These are phyloP conservation scores for Phialocephala subalpina DNA, from an alignment of 2,329 filamentous ascomycete species.

Conservation along the genomic window DNA sequence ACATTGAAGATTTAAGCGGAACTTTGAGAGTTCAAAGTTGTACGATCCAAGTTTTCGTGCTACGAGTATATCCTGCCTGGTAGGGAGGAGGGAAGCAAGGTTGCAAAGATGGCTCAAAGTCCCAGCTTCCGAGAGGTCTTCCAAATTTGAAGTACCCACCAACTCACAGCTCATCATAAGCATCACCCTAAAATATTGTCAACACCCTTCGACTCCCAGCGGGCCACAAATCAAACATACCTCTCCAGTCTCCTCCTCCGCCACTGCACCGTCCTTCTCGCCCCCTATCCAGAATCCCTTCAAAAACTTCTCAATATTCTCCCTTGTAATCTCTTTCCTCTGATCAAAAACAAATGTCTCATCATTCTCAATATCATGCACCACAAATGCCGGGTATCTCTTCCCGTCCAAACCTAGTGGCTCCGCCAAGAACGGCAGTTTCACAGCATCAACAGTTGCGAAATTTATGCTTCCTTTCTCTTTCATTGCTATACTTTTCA, in stretches of 20 bases:
- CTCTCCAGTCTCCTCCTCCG: neutral
- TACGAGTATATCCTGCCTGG: too few species aligned
- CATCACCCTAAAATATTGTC: neutral
- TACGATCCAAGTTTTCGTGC: too few species aligned
- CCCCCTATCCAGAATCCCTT: neutral
- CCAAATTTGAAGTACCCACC: too few species aligned
- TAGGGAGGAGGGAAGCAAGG: too few species aligned
- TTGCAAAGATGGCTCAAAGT: too few species aligned
- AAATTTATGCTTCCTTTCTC: conserved; percentile 75
- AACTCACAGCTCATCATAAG: neutral
- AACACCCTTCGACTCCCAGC: neutral
- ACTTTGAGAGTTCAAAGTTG: too few species aligned
- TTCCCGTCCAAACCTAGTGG: conserved; percentile 12
- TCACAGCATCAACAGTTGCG: conserved; percentile 73
- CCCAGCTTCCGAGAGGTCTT: too few species aligned
- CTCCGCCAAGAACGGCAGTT: conserved; percentile 57
- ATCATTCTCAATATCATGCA: conserved; percentile 4
- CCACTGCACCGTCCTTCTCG: neutral
- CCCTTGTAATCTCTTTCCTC: neutral
- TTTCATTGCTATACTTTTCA: conserved; percentile 65
- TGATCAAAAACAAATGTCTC: conserved; percentile 15
- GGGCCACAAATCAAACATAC: neutral
- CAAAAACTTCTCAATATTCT: neutral
- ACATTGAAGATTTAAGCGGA: too few species aligned
- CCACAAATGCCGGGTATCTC: conserved; percentile 5